Conservation (phyloP, 2,329 filamentous ascomycete species). For the Zasmidium citrigriseum region DNA sequence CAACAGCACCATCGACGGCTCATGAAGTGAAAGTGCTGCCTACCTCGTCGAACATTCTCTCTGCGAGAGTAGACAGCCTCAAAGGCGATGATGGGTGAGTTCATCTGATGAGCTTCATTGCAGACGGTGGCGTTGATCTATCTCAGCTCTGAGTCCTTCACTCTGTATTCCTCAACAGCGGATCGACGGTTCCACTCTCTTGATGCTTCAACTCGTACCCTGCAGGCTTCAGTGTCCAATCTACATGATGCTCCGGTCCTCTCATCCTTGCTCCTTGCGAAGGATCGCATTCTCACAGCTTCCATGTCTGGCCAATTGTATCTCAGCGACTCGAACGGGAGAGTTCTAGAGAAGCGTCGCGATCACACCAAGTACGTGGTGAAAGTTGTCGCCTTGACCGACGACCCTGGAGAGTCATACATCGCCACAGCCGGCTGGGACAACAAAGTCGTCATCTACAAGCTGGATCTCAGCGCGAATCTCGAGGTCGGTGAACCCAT, state of each 20-base stretch:
- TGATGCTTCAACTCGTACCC: constrained; percentile 35
- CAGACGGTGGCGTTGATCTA: neutral
- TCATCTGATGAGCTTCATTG: neutral
- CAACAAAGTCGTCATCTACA: constrained; percentile 56
- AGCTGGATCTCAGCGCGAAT: constrained; percentile 16
- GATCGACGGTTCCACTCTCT: constrained; percentile 53
- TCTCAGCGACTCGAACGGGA: constrained; percentile 46
- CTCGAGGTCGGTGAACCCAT: constrained; percentile 41
- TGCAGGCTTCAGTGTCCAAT: constrained; percentile 39
- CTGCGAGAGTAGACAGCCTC: constrained; percentile 37
- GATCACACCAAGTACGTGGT: constrained; percentile 63
- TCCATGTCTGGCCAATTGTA: constrained; percentile 62
- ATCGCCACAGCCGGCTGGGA: constrained; percentile 65
- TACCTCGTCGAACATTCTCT: constrained; percentile 55
- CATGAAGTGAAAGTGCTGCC: constrained; percentile 45
- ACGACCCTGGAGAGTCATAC: constrained; percentile 31
- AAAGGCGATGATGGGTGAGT: constrained; percentile 3
- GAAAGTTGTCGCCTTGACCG: constrained; percentile 45
- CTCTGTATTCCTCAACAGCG: constrained; percentile 48
- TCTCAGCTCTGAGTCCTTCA: constrained; percentile 12
- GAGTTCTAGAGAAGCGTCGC: constrained; percentile 50
- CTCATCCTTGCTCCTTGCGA: constrained; percentile 47
- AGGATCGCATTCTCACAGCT: constrained; percentile 52
- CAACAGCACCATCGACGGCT: constrained; percentile 30
- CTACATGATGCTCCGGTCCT: constrained; percentile 57